Percentiles rank a stretch among this genome's conserved stretches.
phyloP scores from a whole-genome alignment of 108 stramenopile genomes.

The Cylindrotheca fusiformis region DNA sequence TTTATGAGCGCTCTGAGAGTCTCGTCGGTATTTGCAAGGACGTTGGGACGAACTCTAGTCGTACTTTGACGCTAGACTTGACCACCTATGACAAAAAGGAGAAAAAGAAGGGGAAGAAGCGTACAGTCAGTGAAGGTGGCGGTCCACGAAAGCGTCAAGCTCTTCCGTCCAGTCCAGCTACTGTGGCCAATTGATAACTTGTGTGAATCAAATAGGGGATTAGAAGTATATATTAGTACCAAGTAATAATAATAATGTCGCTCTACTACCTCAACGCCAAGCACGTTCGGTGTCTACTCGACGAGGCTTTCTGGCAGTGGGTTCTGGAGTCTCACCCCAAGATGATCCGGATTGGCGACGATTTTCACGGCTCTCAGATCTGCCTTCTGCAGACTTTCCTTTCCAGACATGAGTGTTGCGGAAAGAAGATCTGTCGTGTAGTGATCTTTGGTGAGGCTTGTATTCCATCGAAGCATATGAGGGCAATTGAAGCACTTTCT shows the following conservation, averaged over 20 bases:
- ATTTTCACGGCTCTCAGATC: conserved; percentile 26
- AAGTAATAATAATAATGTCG: neutral
- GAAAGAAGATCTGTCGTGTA: conserved; percentile 69
- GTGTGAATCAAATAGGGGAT: neutral
- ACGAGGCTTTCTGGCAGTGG: conserved; percentile 19
- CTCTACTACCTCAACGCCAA: conserved; percentile 16
- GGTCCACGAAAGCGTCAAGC: conserved; percentile 10
- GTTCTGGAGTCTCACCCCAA: conserved; percentile 56
- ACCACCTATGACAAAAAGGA: conserved; percentile 62
- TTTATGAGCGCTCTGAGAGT: conserved; percentile 88
- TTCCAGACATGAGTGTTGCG: conserved; percentile 74
- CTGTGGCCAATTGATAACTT: conserved; percentile 24
- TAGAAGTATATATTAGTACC: neutral
- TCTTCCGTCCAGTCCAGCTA: conserved; percentile 15
- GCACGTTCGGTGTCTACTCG: conserved; percentile 24
- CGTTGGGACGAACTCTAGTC: conserved; percentile 76
- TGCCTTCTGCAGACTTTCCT: conserved; percentile 20
- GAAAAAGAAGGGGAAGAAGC: conserved; percentile 10
- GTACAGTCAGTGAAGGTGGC: conserved; percentile 28
- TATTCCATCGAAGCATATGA: conserved; percentile 76
- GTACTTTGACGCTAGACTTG: conserved; percentile 79
- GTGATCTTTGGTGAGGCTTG: conserved; percentile 70
- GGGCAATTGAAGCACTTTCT: conserved; percentile 81
- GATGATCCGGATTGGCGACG: conserved; percentile 51
- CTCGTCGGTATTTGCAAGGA: conserved; percentile 93